Conservation (phyloP, 805 yeast species). For the Candida suzukii region DNA sequence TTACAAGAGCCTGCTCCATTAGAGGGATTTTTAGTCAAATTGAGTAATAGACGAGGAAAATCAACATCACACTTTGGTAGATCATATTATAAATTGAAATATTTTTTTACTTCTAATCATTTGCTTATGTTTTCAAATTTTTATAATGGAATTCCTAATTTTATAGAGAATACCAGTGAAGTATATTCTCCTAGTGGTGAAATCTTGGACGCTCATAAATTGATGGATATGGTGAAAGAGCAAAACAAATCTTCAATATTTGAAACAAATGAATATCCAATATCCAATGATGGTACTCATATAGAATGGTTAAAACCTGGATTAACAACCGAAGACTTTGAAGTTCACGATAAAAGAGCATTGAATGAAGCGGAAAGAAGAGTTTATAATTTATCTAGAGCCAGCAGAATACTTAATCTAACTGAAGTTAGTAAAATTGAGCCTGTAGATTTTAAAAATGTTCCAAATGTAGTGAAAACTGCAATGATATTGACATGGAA, state of each 20-base stretch:
- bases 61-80: slow-evolving; percentile 17
- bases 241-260: slow-evolving; percentile 31
- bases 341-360: slow-evolving; percentile 48
- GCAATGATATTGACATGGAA: slow-evolving; percentile 27
- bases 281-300: slow-evolving; percentile 43
- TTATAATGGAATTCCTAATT: slow-evolving; percentile 54
- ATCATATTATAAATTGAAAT: slow-evolving; percentile 46
- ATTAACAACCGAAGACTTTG: slow-evolving; percentile 31
- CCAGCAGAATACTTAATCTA: slow-evolving; percentile 60
- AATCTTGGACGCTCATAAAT: slow-evolving; percentile 18
- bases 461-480: slow-evolving; percentile 18
- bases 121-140: slow-evolving; percentile 53
- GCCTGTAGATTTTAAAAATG: slow-evolving; percentile 20
- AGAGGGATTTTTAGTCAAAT: slow-evolving; percentile 71
- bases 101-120: slow-evolving; percentile 57
- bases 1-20: slow-evolving; percentile 60
- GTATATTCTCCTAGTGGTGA: slow-evolving; percentile 29
- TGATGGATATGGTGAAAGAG: slow-evolving; percentile 13
- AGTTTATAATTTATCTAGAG: slow-evolving; percentile 42
- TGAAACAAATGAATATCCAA: slow-evolving; percentile 46
- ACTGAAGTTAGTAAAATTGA: slow-evolving; percentile 36
- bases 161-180: slow-evolving; percentile 16
- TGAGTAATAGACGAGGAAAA: slow-evolving; percentile 44
- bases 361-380: slow-evolving; percentile 61
- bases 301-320: slow-evolving; percentile 54